Evolutionary conservation across 1,284 basidiomycete genomes (phyloP).

Genomic region (Pseudozyma thailandica): DNA sequence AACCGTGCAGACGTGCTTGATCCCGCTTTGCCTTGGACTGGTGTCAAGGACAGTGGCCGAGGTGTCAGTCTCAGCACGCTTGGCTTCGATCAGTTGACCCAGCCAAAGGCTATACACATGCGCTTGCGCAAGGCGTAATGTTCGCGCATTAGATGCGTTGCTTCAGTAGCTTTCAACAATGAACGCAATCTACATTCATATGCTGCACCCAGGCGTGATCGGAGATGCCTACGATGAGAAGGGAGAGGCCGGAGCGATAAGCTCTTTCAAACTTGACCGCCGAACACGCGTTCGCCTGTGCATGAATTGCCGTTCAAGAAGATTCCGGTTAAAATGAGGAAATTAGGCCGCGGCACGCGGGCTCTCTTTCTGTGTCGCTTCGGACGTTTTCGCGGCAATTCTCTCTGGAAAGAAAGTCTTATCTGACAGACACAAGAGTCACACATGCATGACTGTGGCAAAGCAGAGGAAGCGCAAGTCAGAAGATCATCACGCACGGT

Average conservation of each 20-base stretch:
- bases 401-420: no score
- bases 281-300: not conserved
- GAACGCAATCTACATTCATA: no score
- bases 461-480: not conserved
- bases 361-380: not conserved
- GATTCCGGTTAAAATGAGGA: slow-evolving; percentile 7
- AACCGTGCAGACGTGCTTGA: slow-evolving; percentile 81
- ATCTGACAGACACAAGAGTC: no score
- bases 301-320: slow-evolving; percentile 2
- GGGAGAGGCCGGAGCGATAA: not conserved
- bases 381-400: not conserved
- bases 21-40: slow-evolving; percentile 91
- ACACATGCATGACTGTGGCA: no score
- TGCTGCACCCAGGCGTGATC: no score
- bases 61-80: slow-evolving; percentile 89
- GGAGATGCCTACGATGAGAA: no score
- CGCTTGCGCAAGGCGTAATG: slow-evolving; percentile 45
- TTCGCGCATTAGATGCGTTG: no score
- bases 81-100: slow-evolving; percentile 70
- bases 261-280: not conserved
- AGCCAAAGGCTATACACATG: slow-evolving; percentile 55
- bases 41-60: slow-evolving; percentile 89
- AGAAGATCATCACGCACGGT: slow-evolving; percentile 6
- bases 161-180: no score
- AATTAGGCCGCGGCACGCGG: slow-evolving; percentile 3